Evolutionary conservation across 768 basidiomycete species (phyloP).

Genomic region (Hericium erinaceus): DNA sequence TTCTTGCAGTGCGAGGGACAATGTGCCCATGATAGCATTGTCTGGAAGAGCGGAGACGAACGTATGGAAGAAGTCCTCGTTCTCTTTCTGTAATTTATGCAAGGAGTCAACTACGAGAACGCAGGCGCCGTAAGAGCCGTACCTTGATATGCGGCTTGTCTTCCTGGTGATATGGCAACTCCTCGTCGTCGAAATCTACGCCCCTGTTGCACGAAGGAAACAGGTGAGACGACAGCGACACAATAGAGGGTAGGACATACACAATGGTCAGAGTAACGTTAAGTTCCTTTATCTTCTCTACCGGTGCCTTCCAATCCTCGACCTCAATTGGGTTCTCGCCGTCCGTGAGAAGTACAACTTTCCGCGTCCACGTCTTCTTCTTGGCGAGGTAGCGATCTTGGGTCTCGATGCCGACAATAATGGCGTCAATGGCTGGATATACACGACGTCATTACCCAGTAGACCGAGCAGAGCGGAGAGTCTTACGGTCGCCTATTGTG

Average conservation of each 20-base stretch:
- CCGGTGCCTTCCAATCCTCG: conserved; percentile 67
- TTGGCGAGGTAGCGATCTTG: conserved; percentile 55
- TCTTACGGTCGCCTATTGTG: conserved; percentile 58
- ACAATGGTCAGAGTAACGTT: conserved; percentile 58
- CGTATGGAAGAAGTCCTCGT: conserved; percentile 64
- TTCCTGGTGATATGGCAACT: conserved; percentile 50
- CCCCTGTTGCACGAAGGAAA: conserved; percentile 42
- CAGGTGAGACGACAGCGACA: background rate
- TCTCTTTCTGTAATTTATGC: conserved; percentile 38
- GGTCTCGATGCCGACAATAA: conserved; percentile 81
- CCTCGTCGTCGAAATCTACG: conserved; percentile 78
- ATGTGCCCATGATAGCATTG: conserved; percentile 50
- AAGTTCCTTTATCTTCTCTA: conserved; percentile 51
- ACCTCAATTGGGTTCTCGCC: conserved; percentile 66
- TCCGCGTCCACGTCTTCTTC: conserved; percentile 81
- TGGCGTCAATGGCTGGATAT: conserved; percentile 65
- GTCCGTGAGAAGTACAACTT: conserved; percentile 78
- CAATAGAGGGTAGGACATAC: conserved; percentile 32
- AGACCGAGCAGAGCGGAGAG: background rate
- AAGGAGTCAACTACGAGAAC: too few species aligned
- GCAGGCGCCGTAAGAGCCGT: background rate
- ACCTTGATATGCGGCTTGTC: conserved; percentile 73
- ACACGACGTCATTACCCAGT: background rate
- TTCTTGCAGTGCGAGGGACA: conserved; percentile 55
- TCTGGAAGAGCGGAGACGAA: conserved; percentile 31